These are phyloP conservation scores for Quillaja saponaria DNA, from an alignment of 306 rosid species.

Conservation along the genomic window DNA sequence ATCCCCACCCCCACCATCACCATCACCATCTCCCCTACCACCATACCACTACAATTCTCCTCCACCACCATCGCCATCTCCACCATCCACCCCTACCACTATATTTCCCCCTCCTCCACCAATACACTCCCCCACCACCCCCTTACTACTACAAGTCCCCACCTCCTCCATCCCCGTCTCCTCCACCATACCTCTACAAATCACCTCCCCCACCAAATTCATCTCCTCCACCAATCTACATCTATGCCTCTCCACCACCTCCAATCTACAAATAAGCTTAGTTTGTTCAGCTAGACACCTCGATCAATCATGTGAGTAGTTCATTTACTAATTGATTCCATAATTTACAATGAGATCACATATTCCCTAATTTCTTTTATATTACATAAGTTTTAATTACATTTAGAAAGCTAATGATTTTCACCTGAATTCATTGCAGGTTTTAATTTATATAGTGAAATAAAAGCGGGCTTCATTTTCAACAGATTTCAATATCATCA, in stretches of 20 bases:
- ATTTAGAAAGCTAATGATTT: too few relatives aligned
- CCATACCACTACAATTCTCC: too few relatives aligned
- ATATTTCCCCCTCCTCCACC: constrained; percentile 44
- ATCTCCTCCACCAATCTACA: constrained; percentile 54
- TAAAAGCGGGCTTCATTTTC: too few relatives aligned
- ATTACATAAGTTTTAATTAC: too few relatives aligned
- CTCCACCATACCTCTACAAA: constrained; percentile 46
- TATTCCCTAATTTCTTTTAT: too few relatives aligned
- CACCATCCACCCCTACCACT: too few relatives aligned
- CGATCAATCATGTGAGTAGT: constrained; percentile 61
- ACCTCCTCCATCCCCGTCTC: constrained; percentile 38
- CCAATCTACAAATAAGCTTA: constrained; percentile 48
- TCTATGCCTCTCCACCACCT: constrained; percentile 67
- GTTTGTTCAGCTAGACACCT: constrained; percentile 1
- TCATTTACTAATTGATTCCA: constrained; percentile 1
- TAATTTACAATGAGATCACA: not conserved
- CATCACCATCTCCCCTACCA: constrained; percentile 55
- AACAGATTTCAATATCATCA: too few relatives aligned
- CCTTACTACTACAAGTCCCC: too few relatives aligned
- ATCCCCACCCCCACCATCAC: too few relatives aligned
- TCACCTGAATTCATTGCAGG: too few relatives aligned
- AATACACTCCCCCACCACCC: constrained; percentile 33
- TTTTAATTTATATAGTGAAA: too few relatives aligned
- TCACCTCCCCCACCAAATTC: constrained; percentile 59
- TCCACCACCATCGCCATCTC: constrained; percentile 66